phyloP scores from a whole-genome alignment of 2,329 filamentous ascomycete species.

The Pseudogymnoascus sp. region DNA sequence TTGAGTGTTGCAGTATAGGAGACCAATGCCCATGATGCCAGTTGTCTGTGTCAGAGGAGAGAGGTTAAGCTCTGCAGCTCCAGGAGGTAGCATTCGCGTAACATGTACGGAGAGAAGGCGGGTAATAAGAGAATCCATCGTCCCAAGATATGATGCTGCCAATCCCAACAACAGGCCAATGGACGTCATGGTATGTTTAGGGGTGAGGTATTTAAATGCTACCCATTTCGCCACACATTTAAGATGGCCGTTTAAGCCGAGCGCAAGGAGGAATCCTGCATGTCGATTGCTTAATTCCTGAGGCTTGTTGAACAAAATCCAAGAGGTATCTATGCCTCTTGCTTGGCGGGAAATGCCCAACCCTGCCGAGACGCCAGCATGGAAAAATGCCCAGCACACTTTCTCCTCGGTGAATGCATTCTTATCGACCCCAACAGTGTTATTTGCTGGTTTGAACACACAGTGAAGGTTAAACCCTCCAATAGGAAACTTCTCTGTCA shows the following conservation, averaged over 20 bases:
- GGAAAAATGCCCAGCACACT: slow-evolving; percentile 97
- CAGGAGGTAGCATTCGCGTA: slow-evolving; percentile 84
- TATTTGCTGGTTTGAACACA: slow-evolving; percentile 84
- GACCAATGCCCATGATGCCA: slow-evolving; percentile 91
- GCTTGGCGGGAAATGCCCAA: slow-evolving; percentile 84
- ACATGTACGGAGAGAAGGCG: slow-evolving; percentile 91
- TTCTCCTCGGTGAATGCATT: slow-evolving; percentile 87
- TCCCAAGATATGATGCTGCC: slow-evolving; percentile 89
- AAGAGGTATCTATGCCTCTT: slow-evolving; percentile 93
- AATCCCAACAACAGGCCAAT: slow-evolving; percentile 89
- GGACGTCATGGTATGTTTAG: slow-evolving; percentile 98
- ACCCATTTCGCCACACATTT: slow-evolving; percentile 95
- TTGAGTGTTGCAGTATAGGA: slow-evolving; percentile 90
- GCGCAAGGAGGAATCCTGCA: slow-evolving; percentile 82
- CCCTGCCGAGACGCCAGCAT: slow-evolving; percentile 89
- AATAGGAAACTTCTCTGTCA: slow-evolving; percentile 88
- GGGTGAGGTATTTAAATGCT: slow-evolving; percentile 97
- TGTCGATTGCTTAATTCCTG: slow-evolving; percentile 91
- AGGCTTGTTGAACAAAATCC: slow-evolving; percentile 98
- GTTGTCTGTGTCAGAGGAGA: slow-evolving; percentile 92
- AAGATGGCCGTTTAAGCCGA: slow-evolving; percentile 92
- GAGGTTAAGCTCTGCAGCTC: slow-evolving; percentile 88
- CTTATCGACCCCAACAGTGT: slow-evolving; percentile 89
- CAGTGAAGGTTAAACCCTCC: slow-evolving; percentile 89
- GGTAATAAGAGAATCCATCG: slow-evolving; percentile 94